phyloP scores from a whole-genome alignment of 2,329 filamentous ascomycete species.

The Cytospora leucostoma region DNA sequence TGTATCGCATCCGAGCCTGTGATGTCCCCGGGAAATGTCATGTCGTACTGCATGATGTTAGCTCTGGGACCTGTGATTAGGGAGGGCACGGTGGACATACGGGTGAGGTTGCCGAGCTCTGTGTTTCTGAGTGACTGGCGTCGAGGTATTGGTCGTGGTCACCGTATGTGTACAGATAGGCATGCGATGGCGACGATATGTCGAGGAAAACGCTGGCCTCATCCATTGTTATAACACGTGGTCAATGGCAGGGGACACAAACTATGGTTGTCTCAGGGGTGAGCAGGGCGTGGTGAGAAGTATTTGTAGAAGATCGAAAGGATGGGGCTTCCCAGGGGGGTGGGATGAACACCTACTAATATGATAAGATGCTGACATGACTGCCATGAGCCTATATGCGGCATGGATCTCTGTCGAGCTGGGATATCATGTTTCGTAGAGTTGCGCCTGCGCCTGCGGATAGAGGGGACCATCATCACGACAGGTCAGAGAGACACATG shows the following conservation, averaged over 20 bases:
- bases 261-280: conserved; percentile 9
- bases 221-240: conserved; percentile 34
- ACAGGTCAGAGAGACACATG: conserved; percentile 2
- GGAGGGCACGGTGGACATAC: conserved; percentile 33
- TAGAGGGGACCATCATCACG: conserved; percentile 1
- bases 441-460: conserved; percentile 15
- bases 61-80: conserved; percentile 9
- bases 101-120: conserved; percentile 41
- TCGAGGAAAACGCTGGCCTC: conserved; percentile 35
- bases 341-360: conserved; percentile 16
- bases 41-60: conserved; percentile 38
- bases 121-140: conserved; percentile 39
- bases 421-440: neutral
- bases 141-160: conserved; percentile 42
- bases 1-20: conserved; percentile 29
- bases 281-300: conserved; percentile 3
- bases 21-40: conserved; percentile 32
- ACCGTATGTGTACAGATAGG: conserved; percentile 39
- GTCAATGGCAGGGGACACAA: conserved; percentile 2
- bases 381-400: conserved; percentile 8
- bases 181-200: conserved; percentile 38
- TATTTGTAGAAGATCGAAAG: conserved; percentile 1
- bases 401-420: neutral
- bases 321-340: neutral
- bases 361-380: conserved; percentile 21